Base-by-base conservation (phyloP, 148 eudicot genomes). In the Talinum fruticosum region DNA sequence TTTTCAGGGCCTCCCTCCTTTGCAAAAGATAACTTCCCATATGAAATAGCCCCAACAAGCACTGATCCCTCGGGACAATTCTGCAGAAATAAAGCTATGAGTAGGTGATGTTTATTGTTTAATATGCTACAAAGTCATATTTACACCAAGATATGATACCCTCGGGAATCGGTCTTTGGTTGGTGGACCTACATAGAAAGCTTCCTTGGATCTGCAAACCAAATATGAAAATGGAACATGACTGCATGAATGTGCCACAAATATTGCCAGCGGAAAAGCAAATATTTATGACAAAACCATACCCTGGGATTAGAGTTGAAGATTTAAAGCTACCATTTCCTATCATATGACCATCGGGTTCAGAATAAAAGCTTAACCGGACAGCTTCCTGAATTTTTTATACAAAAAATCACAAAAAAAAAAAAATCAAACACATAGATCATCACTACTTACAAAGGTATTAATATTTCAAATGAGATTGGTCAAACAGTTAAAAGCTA, bases 151-250 rank as follows among this genome's bases (percentile, higher is more conserved):
- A 69, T 36, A 69, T 30, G 44, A 72, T 83, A 96, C 99, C 98
- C 93, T 96, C 1, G 99, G 99, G 72, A 93, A 86, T 84, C 89
- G 89, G 82, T 93, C 99, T 82, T 90, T 93, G 30, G 88, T 34
- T 72, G 99, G 99, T 68, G 92, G 93, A 32, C 88, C 91, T 69
- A 93, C 89, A 82, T 96, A 96, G 79, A 96, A 96, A 71, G 97
- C 97, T 89, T 96, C 99, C 87, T 88, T 92, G 67, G 77, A 69
- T 75, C 99, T 96, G 84, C 69, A 84, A 81, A 80, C 51, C 32
- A 54, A 75, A 77, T 21, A 77, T 8, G 72, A 21, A 62, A 32
- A 45, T 70, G 26, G 19, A 14, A 16, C 66, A 29, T 71, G 47
- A 16, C 33, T 15, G 18, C 16, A 57, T 41, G 30, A 30, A 10